Evolutionary conservation across 768 basidiomycete genomes (phyloP).

Genomic region (Hygrophorus russula): DNA sequence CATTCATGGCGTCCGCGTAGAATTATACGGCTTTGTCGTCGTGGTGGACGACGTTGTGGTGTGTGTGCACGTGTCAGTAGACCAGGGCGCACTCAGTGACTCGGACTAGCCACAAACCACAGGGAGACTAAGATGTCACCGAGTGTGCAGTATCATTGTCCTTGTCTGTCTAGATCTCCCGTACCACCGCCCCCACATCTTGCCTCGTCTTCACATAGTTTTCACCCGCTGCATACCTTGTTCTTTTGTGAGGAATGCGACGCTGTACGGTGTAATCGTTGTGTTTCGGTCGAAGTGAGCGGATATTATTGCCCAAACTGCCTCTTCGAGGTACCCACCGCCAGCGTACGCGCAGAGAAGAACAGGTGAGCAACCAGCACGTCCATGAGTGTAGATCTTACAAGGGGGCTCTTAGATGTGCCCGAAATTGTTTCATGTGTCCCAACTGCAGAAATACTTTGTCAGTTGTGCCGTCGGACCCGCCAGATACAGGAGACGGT

Average conservation of each 20-base stretch:
- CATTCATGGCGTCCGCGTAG: too few relatives aligned
- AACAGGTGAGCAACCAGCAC: constrained; percentile 51
- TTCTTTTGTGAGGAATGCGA: constrained; percentile 99
- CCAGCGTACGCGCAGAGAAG: constrained; percentile 96
- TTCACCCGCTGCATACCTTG: constrained; percentile 74
- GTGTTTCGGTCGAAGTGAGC: constrained; percentile 87
- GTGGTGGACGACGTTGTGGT: too few relatives aligned
- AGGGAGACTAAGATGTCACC: constrained; percentile 19
- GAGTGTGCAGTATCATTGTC: constrained; percentile 56
- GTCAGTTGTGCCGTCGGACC: constrained; percentile 85
- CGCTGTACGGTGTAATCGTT: constrained; percentile 85
- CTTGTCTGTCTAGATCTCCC: constrained; percentile 50
- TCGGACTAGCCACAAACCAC: too few relatives aligned
- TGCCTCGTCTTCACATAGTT: constrained; percentile 66
- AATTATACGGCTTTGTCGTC: too few relatives aligned
- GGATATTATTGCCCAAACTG: constrained; percentile 98
- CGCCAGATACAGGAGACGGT: constrained; percentile 49
- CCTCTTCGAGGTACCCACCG: constrained; percentile 95
- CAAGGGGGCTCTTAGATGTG: constrained; percentile 51
- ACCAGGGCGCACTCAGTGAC: too few relatives aligned
- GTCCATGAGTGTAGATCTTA: neutral
- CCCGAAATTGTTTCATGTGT: constrained; percentile 95
- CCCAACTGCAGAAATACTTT: constrained; percentile 88
- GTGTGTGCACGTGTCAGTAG: too few relatives aligned
- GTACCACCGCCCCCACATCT: constrained; percentile 67